These are phyloP conservation scores for Aspergillus carlsbadensis DNA, from an alignment of 495 filamentous ascomycete genomes.

Conservation along the genomic window DNA sequence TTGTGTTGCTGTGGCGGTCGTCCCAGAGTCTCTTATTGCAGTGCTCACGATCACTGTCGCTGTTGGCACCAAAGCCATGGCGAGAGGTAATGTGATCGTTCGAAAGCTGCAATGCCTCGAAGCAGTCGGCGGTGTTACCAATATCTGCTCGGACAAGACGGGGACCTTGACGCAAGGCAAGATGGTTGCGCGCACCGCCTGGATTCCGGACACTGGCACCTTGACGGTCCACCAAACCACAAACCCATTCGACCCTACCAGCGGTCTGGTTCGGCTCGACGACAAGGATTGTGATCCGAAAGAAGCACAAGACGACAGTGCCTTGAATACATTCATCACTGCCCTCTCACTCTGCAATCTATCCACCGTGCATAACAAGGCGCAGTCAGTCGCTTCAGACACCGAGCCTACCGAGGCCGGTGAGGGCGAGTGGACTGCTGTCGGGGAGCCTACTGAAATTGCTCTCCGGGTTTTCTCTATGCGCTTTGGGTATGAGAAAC, in stretches of 20 bases:
- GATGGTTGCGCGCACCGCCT: slow-evolving; percentile 79
- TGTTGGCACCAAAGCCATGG: slow-evolving; percentile 72
- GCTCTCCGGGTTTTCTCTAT: slow-evolving; percentile 77
- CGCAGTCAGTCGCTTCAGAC: slow-evolving; percentile 27
- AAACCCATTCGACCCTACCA: slow-evolving; percentile 62
- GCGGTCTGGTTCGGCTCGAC: slow-evolving; percentile 54
- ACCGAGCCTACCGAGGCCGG: slow-evolving; percentile 21
- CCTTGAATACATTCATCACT: slow-evolving; percentile 62
- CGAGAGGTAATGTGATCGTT: slow-evolving; percentile 72
- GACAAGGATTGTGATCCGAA: slow-evolving; percentile 30
- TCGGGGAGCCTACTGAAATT: slow-evolving; percentile 82
- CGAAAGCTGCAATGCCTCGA: slow-evolving; percentile 79
- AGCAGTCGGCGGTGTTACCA: slow-evolving; percentile 80
- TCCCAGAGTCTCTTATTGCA: slow-evolving; percentile 70
- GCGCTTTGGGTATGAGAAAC: slow-evolving; percentile 64
- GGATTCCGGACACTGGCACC: slow-evolving; percentile 64
- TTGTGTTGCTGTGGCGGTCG: slow-evolving; percentile 70
- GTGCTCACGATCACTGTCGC: slow-evolving; percentile 74
- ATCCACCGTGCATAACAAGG: slow-evolving; percentile 62
- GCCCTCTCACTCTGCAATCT: slow-evolving; percentile 79
- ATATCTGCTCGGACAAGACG: slow-evolving; percentile 89
- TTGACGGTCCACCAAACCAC: slow-evolving; percentile 54
- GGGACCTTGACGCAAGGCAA: slow-evolving; percentile 75
- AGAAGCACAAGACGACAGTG: slow-evolving; percentile 25
- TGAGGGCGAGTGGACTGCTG: slow-evolving; percentile 60